Evolutionary conservation across 345 rosid genomes (phyloP), one percentile per base, ranked within the genome.

Genomic region (Raphanus raphanistrum): DNA sequence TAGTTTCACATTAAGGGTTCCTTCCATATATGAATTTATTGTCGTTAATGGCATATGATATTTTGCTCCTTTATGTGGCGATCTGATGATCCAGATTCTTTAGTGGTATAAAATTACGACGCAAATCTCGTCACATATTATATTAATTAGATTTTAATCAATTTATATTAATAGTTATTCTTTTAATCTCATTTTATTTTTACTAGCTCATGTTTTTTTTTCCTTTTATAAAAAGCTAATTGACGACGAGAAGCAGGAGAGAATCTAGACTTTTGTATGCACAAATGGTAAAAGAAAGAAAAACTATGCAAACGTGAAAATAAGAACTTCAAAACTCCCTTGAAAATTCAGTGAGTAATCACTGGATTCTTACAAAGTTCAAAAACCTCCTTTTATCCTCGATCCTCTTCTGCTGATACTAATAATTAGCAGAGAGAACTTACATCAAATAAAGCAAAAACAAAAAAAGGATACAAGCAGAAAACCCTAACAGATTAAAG

Each of bases 391-490:
- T 38, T 28, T 1, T 13, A 63, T 74, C 66, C 38, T 55, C 11
- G 1, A 36, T 38, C 21, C 68, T 76, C 79, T 13, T 76, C 70
- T 70, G 80, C 80, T 29, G 4, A 15, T 59, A 4, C 29, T 26
- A 72, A 52, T 70, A 70, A 77, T 63, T 4, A 7, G 59, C 80
- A 63, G 48, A 63, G 60, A 70, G 80, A 77, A 77, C 32, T 50
- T 17, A 25, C 15, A 59, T 75, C 10, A 13, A 3, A 26, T 1
- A 17, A 50, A 50, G 26, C 15, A 33, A 33, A 8, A 48, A 31
- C 6, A 28, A 29, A 61, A 6, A 7, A 7, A 63, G 74, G 71
- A 77, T 15, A 54, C 63, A 77, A 55, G 71, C 36, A 63, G 10
- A 63, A 54, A 71, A 71, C 76, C 76, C 76, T 70, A 2, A 10